Evolutionary conservation across 2,329 filamentous ascomycete genomes (phyloP).

Genomic region (Ilyonectria robusta): DNA sequence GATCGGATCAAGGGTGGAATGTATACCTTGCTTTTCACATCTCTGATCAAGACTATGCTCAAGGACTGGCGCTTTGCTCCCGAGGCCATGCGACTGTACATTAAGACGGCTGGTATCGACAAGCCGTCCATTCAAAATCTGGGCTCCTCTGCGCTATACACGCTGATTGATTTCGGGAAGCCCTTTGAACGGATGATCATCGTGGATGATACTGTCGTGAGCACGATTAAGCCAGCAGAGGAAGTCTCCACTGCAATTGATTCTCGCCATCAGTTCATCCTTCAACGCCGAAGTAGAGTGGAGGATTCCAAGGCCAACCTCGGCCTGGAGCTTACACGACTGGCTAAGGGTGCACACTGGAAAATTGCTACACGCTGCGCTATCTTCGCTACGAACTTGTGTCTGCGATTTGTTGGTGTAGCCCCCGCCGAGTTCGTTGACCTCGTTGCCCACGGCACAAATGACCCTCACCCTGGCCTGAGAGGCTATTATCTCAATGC

Average conservation of each 20-base stretch:
- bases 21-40: conserved; percentile 91
- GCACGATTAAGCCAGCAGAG: conserved; percentile 78
- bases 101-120: conserved; percentile 90
- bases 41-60: conserved; percentile 86
- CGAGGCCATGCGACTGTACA: conserved; percentile 89
- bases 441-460: conserved; percentile 84
- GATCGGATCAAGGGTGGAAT: conserved; percentile 95
- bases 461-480: conserved; percentile 91
- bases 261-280: conserved; percentile 77
- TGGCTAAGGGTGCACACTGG: conserved; percentile 89
- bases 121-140: conserved; percentile 95
- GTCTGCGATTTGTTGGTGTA: conserved; percentile 90
- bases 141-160: conserved; percentile 84
- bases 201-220: conserved; percentile 78
- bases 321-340: conserved; percentile 84
- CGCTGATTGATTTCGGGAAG: conserved; percentile 92
- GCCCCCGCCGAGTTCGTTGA: conserved; percentile 87
- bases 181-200: conserved; percentile 89
- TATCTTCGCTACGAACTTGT: conserved; percentile 91
- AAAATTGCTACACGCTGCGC: conserved; percentile 93
- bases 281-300: conserved; percentile 81
- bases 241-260: conserved; percentile 74
- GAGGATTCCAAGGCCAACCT: conserved; percentile 87
- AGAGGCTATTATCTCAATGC: conserved; percentile 86
- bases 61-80: conserved; percentile 97